Base-by-base conservation (phyloP, 805 yeast genomes). In the Yamadazyma sp. region DNA sequence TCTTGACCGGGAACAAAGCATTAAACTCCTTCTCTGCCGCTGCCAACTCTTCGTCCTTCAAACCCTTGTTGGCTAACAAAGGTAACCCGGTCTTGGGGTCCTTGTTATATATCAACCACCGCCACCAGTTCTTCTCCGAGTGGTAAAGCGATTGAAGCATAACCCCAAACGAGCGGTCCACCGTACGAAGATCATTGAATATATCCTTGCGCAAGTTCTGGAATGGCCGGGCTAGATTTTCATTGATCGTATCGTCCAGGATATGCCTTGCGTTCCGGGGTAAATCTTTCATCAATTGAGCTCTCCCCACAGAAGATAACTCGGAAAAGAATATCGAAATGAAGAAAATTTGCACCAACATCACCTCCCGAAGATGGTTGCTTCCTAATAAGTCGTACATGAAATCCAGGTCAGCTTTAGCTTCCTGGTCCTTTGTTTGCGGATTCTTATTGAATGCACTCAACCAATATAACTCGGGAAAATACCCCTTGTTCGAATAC, bases 61-160 rank as follows among this genome's bases (percentile, higher is more conserved):
- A 18, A 1, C 38, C 25, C 23, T 49, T 54, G 15, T 55, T 50
- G 5, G 44, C 46, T 40, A 64, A 54, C 12, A 64, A 47, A 7
- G 64, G 50, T 28, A 55, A 53, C 15, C 61, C 60, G 3, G 58
- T 55, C 6, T 41, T 47, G n/a, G 53, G 46, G 32, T 62, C 66
- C 35, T 67, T 66, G 7, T 65, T 64, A 42, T 62, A 57, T 3
- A 67, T 47, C 15, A 68, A 50, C 69, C 70, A 67, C 5, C 56
- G 57, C 67, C 67, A 62, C 73, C 72, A 66, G 16, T 47, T 38
- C 19, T 52, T 52, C 34, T 69, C 74, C 1, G 60, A 46, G 2
- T 45, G 31, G 1, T 50, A 42, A 21, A 65, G 27, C 12, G 54
- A 57, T 35, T 53, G 61, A 9, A 66, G 40, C 31, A 63, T 38